Evolutionary conservation across 495 filamentous ascomycete genomes (phyloP), one percentile per base, ranked within the genome.

Genomic region (Terfezia claveryi): DNA sequence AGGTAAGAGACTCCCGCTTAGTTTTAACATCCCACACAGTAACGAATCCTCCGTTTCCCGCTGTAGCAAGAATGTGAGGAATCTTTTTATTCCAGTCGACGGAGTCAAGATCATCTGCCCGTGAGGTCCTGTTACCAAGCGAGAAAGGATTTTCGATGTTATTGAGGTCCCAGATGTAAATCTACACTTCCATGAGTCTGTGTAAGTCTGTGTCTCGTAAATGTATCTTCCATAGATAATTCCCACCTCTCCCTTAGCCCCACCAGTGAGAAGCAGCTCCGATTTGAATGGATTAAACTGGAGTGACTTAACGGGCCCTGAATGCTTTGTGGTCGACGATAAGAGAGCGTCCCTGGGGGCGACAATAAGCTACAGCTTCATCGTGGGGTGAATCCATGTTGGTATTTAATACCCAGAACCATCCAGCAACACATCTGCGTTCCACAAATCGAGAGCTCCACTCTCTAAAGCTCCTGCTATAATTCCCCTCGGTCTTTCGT

Each of bases 1-100:
- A 71, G 2, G 88, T 94, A 67, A 99, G 71, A 54, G 85, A 94
- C 61, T 94, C 87, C 69, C 89, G 94, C 76, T 92, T 95, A 0
- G 81, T 83, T 73, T 93, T 94, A 49, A 96, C 78, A 72, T 99
- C 91, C 91, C 91, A 99, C 3, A 99, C 88, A 10, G 91, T 95
- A 32, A 96, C 87, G 63, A 94, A 94, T 10, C 91, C 91, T 17
- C 87, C 91, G 60, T 79, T 87, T 64, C 89, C 87, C 59, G 91
- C 91, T 11, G 91, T 94, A 32, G 87, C 92, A 57, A 96, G 69
- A 63, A 99, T 99, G 68, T 99, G 88, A 20, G 88, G 74, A 41
- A 95, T 88, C 72, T 94, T 96, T 62, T 87, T 87, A 71, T 99
- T 99, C 91, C 91, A 99, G 60, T 94, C 89, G 62, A 96, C 71